A percentile compares a stretch with the other conserved stretches of the same genome.
phyloP scores from a whole-genome alignment of 116 monocot species.

The Trichopus zeylanicus region DNA sequence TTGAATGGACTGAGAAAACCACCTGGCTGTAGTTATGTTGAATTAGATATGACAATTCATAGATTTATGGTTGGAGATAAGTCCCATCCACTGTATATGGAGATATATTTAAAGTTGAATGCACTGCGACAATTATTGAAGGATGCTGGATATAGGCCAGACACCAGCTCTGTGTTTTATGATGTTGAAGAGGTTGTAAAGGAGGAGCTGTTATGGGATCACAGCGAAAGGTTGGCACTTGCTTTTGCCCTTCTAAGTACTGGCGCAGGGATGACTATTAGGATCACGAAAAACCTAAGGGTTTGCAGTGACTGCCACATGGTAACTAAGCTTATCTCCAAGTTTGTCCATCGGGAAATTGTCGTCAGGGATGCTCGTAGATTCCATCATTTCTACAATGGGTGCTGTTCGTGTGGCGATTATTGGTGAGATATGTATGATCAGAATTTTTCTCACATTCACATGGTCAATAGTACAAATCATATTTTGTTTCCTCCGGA shows the following conservation, averaged over 20 bases:
- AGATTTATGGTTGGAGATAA: constrained; percentile 46
- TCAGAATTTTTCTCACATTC: too few relatives aligned
- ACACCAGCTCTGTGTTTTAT: constrained; percentile 32
- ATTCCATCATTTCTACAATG: constrained; percentile 29
- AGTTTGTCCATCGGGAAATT: constrained; percentile 23
- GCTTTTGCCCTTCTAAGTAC: constrained; percentile 34
- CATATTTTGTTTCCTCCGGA: too few relatives aligned
- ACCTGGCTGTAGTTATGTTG: constrained; percentile 42
- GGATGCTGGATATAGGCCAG: constrained; percentile 27
- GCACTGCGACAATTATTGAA: constrained; percentile 17
- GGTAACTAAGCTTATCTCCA: constrained; percentile 23
- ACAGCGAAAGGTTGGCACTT: constrained; percentile 34
- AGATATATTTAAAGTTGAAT: constrained; percentile 22
- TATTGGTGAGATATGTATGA: too few relatives aligned
- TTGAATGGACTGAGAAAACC: constrained; percentile 33
- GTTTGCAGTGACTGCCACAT: constrained; percentile 23
- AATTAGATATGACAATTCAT: constrained; percentile 23
- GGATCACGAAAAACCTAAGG: constrained; percentile 28
- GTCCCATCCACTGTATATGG: constrained; percentile 20
- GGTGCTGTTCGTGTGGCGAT: constrained; percentile 30
- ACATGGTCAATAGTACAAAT: too few relatives aligned
- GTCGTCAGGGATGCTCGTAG: constrained; percentile 28
- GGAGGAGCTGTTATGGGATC: constrained; percentile 37
- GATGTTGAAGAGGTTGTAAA: constrained; percentile 28
- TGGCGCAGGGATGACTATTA: constrained; percentile 7